These are phyloP conservation scores for Wallacemonas rigidus DNA, from an alignment of 208 protist genomes.

Conservation along the genomic window DNA sequence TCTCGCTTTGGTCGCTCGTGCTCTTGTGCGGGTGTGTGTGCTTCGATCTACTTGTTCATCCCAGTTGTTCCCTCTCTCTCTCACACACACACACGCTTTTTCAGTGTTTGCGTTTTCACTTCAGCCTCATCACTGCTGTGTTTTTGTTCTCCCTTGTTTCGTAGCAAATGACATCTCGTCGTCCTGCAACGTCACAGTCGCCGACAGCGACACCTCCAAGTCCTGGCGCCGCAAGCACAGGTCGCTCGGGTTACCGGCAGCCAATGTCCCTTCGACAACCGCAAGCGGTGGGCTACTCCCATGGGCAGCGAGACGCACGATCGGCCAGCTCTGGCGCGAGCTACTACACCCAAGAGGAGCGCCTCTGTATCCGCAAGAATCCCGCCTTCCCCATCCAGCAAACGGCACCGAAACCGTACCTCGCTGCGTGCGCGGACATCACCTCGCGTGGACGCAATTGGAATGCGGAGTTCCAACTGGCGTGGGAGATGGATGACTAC, in stretches of 20 bases:
- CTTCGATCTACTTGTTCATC: too few relatives aligned
- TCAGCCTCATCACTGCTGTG: too few relatives aligned
- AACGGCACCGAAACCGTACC: slow-evolving; percentile 67
- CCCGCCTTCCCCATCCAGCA: slow-evolving; percentile 82
- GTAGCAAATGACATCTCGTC: neutral
- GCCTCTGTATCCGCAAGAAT: slow-evolving; percentile 60
- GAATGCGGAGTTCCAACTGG: slow-evolving; percentile 87
- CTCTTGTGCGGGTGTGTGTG: too few relatives aligned
- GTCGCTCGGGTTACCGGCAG: neutral
- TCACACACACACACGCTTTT: too few relatives aligned
- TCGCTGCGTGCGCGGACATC: slow-evolving; percentile 66
- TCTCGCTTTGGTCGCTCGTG: too few relatives aligned
- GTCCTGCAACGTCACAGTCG: neutral
- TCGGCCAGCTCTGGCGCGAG: slow-evolving; percentile 28
- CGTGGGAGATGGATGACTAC: slow-evolving; percentile 76
- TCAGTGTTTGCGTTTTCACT: too few relatives aligned
- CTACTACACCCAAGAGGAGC: slow-evolving; percentile 47
- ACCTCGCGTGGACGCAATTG: slow-evolving; percentile 55
- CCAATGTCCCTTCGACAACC: slow-evolving; percentile 6
- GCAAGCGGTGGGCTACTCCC: neutral
- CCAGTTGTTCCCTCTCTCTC: too few relatives aligned
- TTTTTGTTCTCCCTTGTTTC: slow-evolving; percentile 14
- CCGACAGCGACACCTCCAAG: neutral
- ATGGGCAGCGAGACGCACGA: slow-evolving; percentile 8
- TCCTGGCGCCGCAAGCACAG: neutral